These are phyloP conservation scores for Cutaneotrichosporon curvatum DNA, from an alignment of 1,284 basidiomycete genomes.

Conservation along the genomic window DNA sequence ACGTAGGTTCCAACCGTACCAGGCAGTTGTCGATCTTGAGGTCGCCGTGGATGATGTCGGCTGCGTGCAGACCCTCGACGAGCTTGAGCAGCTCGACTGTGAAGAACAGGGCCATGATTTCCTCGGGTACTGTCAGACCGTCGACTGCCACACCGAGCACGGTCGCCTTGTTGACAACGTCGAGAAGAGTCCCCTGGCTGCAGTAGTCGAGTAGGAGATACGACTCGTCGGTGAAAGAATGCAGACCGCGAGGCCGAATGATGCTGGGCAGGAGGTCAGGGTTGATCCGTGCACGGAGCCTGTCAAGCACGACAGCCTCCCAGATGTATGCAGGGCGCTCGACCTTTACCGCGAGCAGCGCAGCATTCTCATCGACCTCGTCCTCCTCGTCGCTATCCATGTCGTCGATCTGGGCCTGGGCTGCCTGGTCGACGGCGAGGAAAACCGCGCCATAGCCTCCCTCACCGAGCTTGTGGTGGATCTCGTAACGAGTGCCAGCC, in stretches of 20 bases:
- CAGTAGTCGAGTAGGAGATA: slow-evolving; percentile 83
- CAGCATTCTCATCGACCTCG: slow-evolving; percentile 55
- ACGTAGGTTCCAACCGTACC: slow-evolving; percentile 65
- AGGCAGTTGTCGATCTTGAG: slow-evolving; percentile 99
- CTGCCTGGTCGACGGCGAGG: slow-evolving; percentile 54
- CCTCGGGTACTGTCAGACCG: slow-evolving; percentile 58
- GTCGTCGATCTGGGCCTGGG: slow-evolving; percentile 51
- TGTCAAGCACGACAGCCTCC: slow-evolving; percentile 84
- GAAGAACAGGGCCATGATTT: slow-evolving; percentile 93
- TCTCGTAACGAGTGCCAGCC: slow-evolving; percentile 57
- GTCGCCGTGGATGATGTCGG: slow-evolving; percentile 91
- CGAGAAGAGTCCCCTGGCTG: slow-evolving; percentile 84
- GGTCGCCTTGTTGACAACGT: slow-evolving; percentile 80
- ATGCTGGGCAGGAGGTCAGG: slow-evolving; percentile 57
- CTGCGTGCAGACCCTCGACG: slow-evolving; percentile 71
- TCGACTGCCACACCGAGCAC: slow-evolving; percentile 50
- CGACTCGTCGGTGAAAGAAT: slow-evolving; percentile 80
- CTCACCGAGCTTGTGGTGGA: slow-evolving; percentile 86
- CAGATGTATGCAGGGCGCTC: slow-evolving; percentile 82
- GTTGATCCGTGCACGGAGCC: slow-evolving; percentile 63
- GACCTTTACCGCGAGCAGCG: slow-evolving; percentile 78
- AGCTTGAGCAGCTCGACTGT: slow-evolving; percentile 78
- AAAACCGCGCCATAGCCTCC: slow-evolving; percentile 96
- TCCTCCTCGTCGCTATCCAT: slow-evolving; percentile 56
- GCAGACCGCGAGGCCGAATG: slow-evolving; percentile 66